Conservation (phyloP, 2,329 filamentous ascomycete species). For the Aspergillus sergii region DNA sequence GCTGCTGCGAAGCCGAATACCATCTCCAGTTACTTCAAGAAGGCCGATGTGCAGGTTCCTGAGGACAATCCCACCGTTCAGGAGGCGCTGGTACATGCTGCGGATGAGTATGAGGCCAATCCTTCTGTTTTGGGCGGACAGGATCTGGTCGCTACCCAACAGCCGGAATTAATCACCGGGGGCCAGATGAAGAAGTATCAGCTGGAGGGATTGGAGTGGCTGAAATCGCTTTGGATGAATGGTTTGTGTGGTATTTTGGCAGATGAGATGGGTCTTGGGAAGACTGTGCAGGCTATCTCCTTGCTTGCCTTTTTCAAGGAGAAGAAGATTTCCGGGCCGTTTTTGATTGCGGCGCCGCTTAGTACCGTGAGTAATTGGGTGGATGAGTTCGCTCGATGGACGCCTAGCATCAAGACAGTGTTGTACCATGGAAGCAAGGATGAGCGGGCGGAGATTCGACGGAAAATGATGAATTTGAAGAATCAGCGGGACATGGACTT, state of each 20-base stretch:
- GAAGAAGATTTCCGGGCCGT: conserved; percentile 83
- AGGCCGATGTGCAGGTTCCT: conserved; percentile 58
- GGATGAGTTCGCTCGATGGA: conserved; percentile 89
- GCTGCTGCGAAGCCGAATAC: conserved; percentile 36
- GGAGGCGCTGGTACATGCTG: conserved; percentile 61
- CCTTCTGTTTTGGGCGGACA: conserved; percentile 65
- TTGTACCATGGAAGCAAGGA: conserved; percentile 86
- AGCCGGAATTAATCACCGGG: conserved; percentile 81
- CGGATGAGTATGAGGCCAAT: conserved; percentile 59
- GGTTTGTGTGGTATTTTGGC: conserved; percentile 89
- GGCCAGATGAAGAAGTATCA: conserved; percentile 95
- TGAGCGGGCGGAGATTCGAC: conserved; percentile 75
- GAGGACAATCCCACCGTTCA: conserved; percentile 57
- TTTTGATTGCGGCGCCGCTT: conserved; percentile 84
- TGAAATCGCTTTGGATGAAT: conserved; percentile 80
- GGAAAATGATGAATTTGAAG: conserved; percentile 66
- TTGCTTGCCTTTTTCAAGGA: conserved; percentile 86
- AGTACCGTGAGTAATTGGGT: conserved; percentile 97
- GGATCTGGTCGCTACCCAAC: conserved; percentile 76
- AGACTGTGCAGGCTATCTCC: conserved; percentile 89
- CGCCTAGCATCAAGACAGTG: conserved; percentile 81
- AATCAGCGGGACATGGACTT: conserved; percentile 73
- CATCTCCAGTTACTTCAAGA: conserved; percentile 64
- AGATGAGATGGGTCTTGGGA: conserved; percentile 92
- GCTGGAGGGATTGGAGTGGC: conserved; percentile 91